These are phyloP conservation scores for Nyssa sinensis DNA, from an alignment of 148 eudicot genomes.

Conservation along the genomic window DNA sequence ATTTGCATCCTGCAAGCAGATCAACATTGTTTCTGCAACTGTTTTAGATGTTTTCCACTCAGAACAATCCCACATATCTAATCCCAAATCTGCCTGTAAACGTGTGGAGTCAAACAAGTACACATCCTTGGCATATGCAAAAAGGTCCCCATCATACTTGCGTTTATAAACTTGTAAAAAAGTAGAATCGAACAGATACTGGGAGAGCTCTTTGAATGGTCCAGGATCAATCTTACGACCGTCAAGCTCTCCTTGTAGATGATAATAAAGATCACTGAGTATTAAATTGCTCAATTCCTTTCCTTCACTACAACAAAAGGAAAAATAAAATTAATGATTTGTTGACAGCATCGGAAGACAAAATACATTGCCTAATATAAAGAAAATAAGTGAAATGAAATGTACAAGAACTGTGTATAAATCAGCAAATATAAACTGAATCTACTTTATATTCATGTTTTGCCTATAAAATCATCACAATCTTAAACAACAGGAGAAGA, in stretches of 20 bases:
- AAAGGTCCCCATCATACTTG: conserved; percentile 32
- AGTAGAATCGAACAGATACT: conserved; percentile 50
- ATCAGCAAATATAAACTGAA: background rate
- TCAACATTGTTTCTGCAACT: conserved; percentile 61
- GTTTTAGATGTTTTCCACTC: conserved; percentile 69
- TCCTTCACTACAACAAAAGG: conserved; percentile 60
- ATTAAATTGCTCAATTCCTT: conserved; percentile 56
- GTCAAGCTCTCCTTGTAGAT: conserved; percentile 92
- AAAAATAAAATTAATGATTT: background rate
- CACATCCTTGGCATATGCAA: conserved; percentile 30
- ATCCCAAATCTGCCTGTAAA: conserved; percentile 63
- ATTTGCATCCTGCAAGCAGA: conserved; percentile 54
- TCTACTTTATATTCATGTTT: conserved; percentile 5
- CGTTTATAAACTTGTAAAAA: conserved; percentile 51
- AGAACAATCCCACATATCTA: conserved; percentile 69
- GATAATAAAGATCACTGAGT: conserved; percentile 84
- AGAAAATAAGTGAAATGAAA: background rate
- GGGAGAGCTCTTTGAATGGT: conserved; percentile 79
- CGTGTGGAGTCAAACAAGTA: conserved; percentile 55
- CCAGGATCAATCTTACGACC: conserved; percentile 78
- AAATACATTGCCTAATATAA: background rate
- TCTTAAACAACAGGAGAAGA: too few species aligned
- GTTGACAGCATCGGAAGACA: background rate
- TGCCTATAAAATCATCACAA: too few species aligned
- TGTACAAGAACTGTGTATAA: background rate